phyloP scores from a whole-genome alignment of 768 basidiomycete genomes.

The Phlebiopsis gigantea region DNA sequence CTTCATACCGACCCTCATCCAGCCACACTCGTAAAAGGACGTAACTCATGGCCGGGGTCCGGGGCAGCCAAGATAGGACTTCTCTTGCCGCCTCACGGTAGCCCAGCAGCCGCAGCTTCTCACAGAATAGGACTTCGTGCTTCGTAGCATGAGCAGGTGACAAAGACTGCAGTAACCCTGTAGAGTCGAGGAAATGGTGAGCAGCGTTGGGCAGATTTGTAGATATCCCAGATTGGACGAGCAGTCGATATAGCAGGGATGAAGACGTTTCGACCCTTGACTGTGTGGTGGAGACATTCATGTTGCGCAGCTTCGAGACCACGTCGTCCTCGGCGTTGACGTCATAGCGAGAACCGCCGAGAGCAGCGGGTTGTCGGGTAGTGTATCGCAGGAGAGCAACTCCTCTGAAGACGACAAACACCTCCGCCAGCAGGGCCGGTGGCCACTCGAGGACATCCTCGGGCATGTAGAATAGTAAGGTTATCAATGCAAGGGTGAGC shows the following conservation, averaged over 20 bases:
- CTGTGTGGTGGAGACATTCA: slow-evolving; percentile 47
- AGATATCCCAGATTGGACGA: slow-evolving; percentile 45
- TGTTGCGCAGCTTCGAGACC: slow-evolving; percentile 57
- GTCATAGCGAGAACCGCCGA: slow-evolving; percentile 25
- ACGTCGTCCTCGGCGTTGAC: slow-evolving; percentile 55
- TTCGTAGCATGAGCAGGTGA: slow-evolving; percentile 64
- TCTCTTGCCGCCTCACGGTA: slow-evolving; percentile 58
- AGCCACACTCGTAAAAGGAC: slow-evolving; percentile 66
- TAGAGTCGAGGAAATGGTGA: slow-evolving; percentile 65
- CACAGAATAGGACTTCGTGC: slow-evolving; percentile 69
- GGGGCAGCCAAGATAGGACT: slow-evolving; percentile 71
- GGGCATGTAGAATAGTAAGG: slow-evolving; percentile 66
- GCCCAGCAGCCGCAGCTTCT: slow-evolving; percentile 58
- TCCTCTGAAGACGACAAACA: slow-evolving; percentile 78
- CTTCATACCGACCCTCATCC: slow-evolving; percentile 61
- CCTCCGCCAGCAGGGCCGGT: slow-evolving; percentile 59
- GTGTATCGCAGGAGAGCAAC: slow-evolving; percentile 65
- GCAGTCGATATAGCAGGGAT: slow-evolving; percentile 60
- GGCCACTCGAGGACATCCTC: slow-evolving; percentile 62
- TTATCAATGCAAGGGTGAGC: slow-evolving; percentile 58
- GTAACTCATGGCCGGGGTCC: slow-evolving; percentile 71
- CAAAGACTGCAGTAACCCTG: slow-evolving; percentile 61
- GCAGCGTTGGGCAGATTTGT: slow-evolving; percentile 52
- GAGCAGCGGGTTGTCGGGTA: slow-evolving; percentile 51
- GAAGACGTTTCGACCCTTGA: slow-evolving; percentile 44